Evolutionary conservation across 129 eudicot genomes (phyloP).

Genomic region (Heracleum sosnowskyi): DNA sequence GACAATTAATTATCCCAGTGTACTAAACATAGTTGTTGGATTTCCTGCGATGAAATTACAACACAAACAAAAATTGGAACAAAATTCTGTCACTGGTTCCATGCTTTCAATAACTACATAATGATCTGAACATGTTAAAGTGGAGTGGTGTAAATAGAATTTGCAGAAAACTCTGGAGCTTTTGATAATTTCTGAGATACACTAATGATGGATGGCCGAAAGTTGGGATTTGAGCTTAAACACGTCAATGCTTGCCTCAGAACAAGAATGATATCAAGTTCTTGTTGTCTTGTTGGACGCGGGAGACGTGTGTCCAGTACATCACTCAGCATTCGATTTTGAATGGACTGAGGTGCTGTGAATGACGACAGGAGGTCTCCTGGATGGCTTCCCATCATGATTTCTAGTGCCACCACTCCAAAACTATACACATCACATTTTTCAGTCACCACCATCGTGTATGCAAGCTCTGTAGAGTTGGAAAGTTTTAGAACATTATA

Average conservation of each 20-base stretch:
- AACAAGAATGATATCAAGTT: background rate
- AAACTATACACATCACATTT: conserved; percentile 2
- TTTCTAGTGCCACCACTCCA: background rate
- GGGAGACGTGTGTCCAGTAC: background rate
- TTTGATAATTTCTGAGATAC: background rate
- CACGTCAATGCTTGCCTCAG: background rate
- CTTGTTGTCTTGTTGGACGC: background rate
- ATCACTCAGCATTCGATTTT: background rate
- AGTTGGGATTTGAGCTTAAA: background rate
- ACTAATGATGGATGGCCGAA: background rate
- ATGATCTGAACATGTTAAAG: background rate
- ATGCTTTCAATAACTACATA: background rate
- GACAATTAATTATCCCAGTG: no score
- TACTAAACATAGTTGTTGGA: no score
- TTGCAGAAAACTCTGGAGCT: background rate
- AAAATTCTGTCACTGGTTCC: no score
- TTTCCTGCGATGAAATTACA: no score
- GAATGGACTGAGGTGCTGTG: background rate
- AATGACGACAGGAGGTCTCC: background rate
- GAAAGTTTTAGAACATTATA: background rate
- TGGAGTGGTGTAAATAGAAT: background rate
- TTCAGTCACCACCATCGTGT: background rate
- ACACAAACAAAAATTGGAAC: no score
- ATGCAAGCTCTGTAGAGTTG: background rate
- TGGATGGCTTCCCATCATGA: background rate